Percentiles rank a stretch among this genome's conserved stretches.
These are phyloP conservation scores for Atalantia buxifolia DNA, from an alignment of 345 rosid species.

Conservation along the genomic window DNA sequence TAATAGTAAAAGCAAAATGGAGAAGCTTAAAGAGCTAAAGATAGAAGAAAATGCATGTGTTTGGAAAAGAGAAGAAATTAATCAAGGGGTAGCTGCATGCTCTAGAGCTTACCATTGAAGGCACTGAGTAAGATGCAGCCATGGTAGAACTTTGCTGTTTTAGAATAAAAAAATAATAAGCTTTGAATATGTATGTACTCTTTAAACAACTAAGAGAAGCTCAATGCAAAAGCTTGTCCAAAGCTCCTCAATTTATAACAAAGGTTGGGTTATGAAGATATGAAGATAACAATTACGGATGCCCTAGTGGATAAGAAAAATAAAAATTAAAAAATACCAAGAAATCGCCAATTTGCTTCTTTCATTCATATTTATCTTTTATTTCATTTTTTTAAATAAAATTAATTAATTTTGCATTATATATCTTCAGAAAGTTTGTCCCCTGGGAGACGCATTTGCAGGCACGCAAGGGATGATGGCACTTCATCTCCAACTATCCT, in stretches of 20 bases:
- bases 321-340: slow-evolving; percentile 15
- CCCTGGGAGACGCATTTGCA: slow-evolving; percentile 24
- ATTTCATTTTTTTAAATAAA: neutral
- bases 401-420: neutral
- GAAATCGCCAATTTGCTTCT: slow-evolving; percentile 10
- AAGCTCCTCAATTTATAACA: slow-evolving; percentile 41
- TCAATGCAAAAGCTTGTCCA: slow-evolving; percentile 23
- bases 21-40: neutral
- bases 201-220: slow-evolving; percentile 27
- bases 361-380: slow-evolving; percentile 7
- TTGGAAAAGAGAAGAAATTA: neutral
- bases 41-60: neutral
- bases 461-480: slow-evolving; percentile 36
- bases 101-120: slow-evolving; percentile 65
- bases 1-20: neutral
- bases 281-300: neutral
- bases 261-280: neutral
- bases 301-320: slow-evolving; percentile 8
- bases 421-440: slow-evolving; percentile 22
- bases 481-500: slow-evolving; percentile 4
- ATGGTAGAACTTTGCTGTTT: slow-evolving; percentile 46
- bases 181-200: neutral
- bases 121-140: slow-evolving; percentile 90
- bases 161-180: no score
- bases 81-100: neutral